Percentiles rank a stretch among this genome's conserved stretches.
Conservation (phyloP, 169 alveolate species). For the Plasmodium falciparum region DNA sequence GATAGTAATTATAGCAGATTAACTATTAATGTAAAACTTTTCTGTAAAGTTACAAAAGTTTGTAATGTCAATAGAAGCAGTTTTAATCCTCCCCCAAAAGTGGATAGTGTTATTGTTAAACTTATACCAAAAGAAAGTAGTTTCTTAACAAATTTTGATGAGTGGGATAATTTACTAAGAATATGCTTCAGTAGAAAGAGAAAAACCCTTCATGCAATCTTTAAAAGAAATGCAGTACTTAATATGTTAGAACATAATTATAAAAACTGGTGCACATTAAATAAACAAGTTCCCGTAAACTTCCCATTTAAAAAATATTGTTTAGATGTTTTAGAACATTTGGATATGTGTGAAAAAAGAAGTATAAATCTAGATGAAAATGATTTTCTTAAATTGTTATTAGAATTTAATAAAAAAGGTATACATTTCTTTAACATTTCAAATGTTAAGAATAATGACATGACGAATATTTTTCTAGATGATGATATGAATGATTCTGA, state of each 20-base stretch:
- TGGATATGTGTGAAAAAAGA: slow-evolving; percentile 78
- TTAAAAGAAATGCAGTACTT: slow-evolving; percentile 94
- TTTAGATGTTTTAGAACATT: slow-evolving; percentile 45
- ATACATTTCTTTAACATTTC: slow-evolving; percentile 90
- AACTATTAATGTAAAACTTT: slow-evolving; percentile 96
- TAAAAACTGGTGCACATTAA: slow-evolving; percentile 90
- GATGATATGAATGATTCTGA: slow-evolving; percentile 34
- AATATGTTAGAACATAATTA: slow-evolving; percentile 95
- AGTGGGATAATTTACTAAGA: slow-evolving; percentile 99
- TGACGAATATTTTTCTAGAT: slow-evolving; percentile 22
- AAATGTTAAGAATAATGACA: slow-evolving; percentile 47
- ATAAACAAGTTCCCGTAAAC: slow-evolving; percentile 81
- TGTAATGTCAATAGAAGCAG: slow-evolving; percentile 96
- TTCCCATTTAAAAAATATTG: slow-evolving; percentile 77
- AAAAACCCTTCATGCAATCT: slow-evolving; percentile 96
- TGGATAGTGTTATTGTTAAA: slow-evolving; percentile 98
- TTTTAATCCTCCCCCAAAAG: slow-evolving; percentile 99
- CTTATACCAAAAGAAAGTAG: slow-evolving; percentile 93
- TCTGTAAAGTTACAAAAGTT: slow-evolving; percentile 91
- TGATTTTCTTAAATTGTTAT: slow-evolving; percentile 90
- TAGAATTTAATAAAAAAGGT: slow-evolving; percentile 92
- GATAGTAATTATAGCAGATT: slow-evolving; percentile 97
- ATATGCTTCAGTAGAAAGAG: slow-evolving; percentile 97
- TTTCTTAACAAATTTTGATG: slow-evolving; percentile 93
- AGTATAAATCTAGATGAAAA: slow-evolving; percentile 91